phyloP scores from a whole-genome alignment of 345 rosid species.

The Salix suchowensis region DNA sequence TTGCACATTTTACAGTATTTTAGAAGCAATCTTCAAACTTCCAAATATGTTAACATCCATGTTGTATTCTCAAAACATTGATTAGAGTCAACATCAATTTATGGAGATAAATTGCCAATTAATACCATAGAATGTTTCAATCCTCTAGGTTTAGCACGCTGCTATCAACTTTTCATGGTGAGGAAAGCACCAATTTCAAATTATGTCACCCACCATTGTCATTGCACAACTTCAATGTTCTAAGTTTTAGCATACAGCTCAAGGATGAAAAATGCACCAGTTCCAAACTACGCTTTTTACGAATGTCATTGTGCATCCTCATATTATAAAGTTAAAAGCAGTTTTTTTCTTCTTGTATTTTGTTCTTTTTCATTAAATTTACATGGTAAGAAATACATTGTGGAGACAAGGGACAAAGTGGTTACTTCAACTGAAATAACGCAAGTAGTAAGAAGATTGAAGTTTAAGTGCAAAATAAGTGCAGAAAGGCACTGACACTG shows the following conservation, averaged over 20 bases:
- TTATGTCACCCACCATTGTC: not conserved
- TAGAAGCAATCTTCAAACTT: not conserved
- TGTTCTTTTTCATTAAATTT: not conserved
- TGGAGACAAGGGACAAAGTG: not conserved
- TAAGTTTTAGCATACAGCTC: too few species aligned
- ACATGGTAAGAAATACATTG: not conserved
- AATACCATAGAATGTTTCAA: not conserved
- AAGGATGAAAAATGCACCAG: not conserved
- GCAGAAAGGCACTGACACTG: not conserved
- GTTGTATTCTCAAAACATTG: not conserved
- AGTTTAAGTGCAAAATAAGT: not conserved
- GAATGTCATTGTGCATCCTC: not conserved
- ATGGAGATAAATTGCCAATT: not conserved
- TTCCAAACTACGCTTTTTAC: not conserved
- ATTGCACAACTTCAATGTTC: not conserved
- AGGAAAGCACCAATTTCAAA: not conserved
- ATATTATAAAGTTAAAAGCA: not conserved
- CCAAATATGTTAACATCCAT: not conserved
- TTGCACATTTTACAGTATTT: not conserved
- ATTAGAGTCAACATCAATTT: not conserved
- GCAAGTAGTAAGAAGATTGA: not conserved
- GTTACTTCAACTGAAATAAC: not conserved
- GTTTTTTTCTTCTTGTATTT: not conserved
- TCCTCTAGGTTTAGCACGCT: not conserved
- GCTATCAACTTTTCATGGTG: not conserved